phyloP scores from a whole-genome alignment of 192 early-diverging fungal genomes.

The Coemansia sp. region DNA sequence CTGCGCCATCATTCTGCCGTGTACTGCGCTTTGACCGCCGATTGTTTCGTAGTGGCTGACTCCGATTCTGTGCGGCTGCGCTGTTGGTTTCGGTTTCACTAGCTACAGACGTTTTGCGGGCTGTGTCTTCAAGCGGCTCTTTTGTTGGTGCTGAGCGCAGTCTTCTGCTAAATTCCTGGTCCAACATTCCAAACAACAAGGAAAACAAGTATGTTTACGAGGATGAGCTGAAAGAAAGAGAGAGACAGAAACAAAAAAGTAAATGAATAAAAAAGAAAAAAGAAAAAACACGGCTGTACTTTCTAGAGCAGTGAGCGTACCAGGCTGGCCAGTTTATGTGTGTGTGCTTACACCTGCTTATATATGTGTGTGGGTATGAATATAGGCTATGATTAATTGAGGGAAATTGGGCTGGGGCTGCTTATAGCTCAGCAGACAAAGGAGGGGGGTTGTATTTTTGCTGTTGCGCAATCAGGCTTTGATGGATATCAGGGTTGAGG shows the following conservation, averaged over 20 bases:
- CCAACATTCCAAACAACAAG: conserved; percentile 15
- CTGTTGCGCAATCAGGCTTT: not conserved
- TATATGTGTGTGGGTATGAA: not conserved
- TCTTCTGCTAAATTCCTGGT: conserved; percentile 26
- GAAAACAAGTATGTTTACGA: not conserved
- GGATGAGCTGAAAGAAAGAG: not conserved
- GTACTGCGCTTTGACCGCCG: not conserved
- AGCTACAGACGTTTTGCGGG: not conserved
- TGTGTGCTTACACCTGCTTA: not conserved
- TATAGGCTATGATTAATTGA: not conserved
- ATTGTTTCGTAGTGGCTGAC: not conserved
- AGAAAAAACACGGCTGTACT: conserved; percentile 3
- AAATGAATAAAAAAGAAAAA: conserved; percentile 4
- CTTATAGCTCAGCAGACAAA: too few species aligned
- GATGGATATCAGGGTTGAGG: not conserved
- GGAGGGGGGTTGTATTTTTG: too few species aligned
- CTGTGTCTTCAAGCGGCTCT: not conserved
- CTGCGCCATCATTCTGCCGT: not conserved
- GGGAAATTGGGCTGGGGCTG: too few species aligned
- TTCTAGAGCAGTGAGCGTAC: not conserved
- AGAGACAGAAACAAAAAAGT: not conserved
- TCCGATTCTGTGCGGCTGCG: not conserved
- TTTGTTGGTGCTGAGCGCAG: conserved; percentile 23
- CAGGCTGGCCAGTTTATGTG: too few species aligned
- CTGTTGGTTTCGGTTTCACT: conserved; percentile 6